Conservation (phyloP, 2,329 filamentous ascomycete species). For the Elsinoe ampelina region DNA sequence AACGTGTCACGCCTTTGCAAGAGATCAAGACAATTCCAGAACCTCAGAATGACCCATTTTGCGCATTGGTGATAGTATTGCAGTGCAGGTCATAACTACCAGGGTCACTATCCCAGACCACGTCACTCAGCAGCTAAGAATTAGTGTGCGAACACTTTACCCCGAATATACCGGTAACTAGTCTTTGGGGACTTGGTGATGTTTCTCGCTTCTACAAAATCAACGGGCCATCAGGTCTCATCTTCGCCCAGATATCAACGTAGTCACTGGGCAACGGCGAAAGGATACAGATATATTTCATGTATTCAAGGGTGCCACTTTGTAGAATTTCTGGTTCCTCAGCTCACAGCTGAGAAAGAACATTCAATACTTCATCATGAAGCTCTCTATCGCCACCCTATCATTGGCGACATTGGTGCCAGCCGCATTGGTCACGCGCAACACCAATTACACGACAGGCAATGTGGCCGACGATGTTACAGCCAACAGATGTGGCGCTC, state of each 20-base stretch:
- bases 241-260: no score
- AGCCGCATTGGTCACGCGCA: background rate
- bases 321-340: background rate
- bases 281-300: background rate
- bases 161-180: no score
- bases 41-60: no score
- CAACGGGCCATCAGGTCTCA: no score
- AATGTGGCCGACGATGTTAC: constrained; percentile 17
- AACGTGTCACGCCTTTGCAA: background rate
- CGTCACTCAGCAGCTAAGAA: no score
- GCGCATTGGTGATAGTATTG: no score
- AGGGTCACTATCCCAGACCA: no score
- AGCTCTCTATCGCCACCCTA: background rate
- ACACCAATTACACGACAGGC: background rate
- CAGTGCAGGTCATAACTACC: no score
- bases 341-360: background rate
- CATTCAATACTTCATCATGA: background rate
- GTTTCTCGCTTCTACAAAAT: background rate
- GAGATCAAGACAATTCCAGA: no score
- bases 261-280: no score
- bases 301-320: background rate
- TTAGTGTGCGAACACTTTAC: no score
- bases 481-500: constrained; percentile 30
- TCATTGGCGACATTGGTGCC: background rate
- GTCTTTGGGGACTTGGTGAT: background rate